Conservation (phyloP, 1,139 yeast species). For the Pichia norvegensis region DNA sequence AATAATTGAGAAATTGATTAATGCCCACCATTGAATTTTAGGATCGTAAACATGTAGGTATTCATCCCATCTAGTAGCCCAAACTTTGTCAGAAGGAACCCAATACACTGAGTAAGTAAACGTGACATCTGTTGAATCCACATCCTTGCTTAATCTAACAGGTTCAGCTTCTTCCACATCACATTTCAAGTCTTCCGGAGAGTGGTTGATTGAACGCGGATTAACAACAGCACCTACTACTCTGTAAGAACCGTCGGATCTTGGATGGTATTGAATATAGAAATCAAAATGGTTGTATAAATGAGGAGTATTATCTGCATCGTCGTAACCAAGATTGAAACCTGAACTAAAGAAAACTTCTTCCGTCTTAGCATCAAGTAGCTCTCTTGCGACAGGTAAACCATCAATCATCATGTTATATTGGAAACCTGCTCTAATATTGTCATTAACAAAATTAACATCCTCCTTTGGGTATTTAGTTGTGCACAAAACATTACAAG, state of each 20-base stretch:
- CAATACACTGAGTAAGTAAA: slow-evolving; percentile 64
- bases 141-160: slow-evolving; percentile 36
- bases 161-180: slow-evolving; percentile 29
- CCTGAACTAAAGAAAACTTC: slow-evolving; percentile 69
- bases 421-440: slow-evolving; percentile 73
- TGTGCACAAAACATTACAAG: slow-evolving; percentile 61
- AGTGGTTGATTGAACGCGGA: slow-evolving; percentile 53
- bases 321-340: slow-evolving; percentile 64
- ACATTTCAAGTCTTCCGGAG: slow-evolving; percentile 33
- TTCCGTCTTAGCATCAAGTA: slow-evolving; percentile 50
- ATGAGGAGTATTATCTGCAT: slow-evolving; percentile 39
- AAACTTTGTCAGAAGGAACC: slow-evolving; percentile 60
- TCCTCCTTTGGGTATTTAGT: slow-evolving; percentile 54
- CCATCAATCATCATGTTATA: slow-evolving; percentile 96
- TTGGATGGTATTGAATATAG: slow-evolving; percentile 70
- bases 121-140: slow-evolving; percentile 36
- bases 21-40: slow-evolving; percentile 90
- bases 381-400: slow-evolving; percentile 72
- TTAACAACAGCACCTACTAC: slow-evolving; percentile 84
- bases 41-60: slow-evolving; percentile 89
- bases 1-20: slow-evolving; percentile 74
- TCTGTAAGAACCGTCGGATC: slow-evolving; percentile 62
- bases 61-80: slow-evolving; percentile 99
- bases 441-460: slow-evolving; percentile 64
- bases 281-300: slow-evolving; percentile 78